Evolutionary conservation across 257 asterid species (phyloP), one percentile per base, ranked within the genome.

Genomic region (Mitragyna speciosa): DNA sequence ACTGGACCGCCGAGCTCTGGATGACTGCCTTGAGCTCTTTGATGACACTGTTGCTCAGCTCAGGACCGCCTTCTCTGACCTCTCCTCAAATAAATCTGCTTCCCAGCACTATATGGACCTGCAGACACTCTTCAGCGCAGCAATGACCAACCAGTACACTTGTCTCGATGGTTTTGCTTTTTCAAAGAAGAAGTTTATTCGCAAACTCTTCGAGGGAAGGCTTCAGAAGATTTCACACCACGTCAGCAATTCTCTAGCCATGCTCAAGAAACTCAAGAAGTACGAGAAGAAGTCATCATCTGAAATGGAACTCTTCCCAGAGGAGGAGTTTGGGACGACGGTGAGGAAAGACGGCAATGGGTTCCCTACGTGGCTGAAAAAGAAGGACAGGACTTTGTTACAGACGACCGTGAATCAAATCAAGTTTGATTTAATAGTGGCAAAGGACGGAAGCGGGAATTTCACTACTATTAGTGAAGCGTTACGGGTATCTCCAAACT

Each of bases 101-200:
- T 81, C 80, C 8, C 78, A 78, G 30, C 87, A 86, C 81, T 90
- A 87, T 81, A 83, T 82, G 82, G 94, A 92, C 36, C 49, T 96
- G 33, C 91, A 87, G 78, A 94, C 98, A 39, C 89, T 96, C 22
- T 88, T 96, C 76, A 94, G 98, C 82, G 99, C 89, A 69, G 95
- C 96, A 28, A 96, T 96, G 97, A 96, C 98, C 16, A 94, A 94
- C 68, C 98, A 94, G 88, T 71, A 82, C 88, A 96, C 98, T 33
- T 96, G 99, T 82, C 95, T 96, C 41, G 99, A 94, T 70, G 99
- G 99, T 0, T 92, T 96, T 76, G 97, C 92, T 7, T 90, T 81
- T 81, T 43, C 73, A 3, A 80, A 91, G 66, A 83, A 79, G 67
- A 90, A 88, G 83, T 84, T 87, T 58, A 86, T 96, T 1, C 89